Percentiles rank a stretch among this genome's conserved stretches.
phyloP scores from a whole-genome alignment of 257 asterid genomes.

The Solanum lycopersicoides region DNA sequence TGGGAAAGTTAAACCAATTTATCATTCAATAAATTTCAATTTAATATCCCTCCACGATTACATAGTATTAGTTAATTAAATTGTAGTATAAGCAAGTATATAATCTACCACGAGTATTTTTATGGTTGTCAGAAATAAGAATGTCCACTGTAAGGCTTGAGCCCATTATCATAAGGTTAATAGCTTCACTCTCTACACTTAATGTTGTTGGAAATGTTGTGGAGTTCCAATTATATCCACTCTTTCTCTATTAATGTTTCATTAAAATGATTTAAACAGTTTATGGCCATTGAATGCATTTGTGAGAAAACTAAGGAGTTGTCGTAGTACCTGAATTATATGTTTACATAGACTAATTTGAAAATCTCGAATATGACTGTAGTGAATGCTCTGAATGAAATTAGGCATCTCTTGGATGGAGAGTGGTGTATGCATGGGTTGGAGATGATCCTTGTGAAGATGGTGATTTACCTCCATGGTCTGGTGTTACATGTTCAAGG shows the following conservation, averaged over 20 bases:
- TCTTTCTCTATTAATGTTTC: background rate
- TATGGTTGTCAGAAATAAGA: background rate
- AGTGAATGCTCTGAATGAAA: slow-evolving; percentile 36
- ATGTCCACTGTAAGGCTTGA: background rate
- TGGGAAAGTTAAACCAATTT: no score
- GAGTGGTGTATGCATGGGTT: slow-evolving; percentile 98
- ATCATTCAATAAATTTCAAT: no score
- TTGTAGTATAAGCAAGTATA: background rate
- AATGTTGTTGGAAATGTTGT: background rate
- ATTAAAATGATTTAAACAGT: background rate
- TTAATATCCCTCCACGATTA: no score
- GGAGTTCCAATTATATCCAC: background rate
- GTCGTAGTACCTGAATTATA: background rate
- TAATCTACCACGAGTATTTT: background rate
- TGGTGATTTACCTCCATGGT: slow-evolving; percentile 91
- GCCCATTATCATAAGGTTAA: background rate
- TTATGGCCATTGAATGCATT: background rate
- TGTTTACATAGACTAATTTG: background rate
- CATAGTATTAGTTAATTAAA: background rate
- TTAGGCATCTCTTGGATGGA: slow-evolving; percentile 89
- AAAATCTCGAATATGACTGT: slow-evolving; percentile 1
- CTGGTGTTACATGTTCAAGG: slow-evolving; percentile 83
- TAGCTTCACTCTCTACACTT: background rate
- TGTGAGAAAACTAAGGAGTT: background rate
- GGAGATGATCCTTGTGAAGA: slow-evolving; percentile 99